These are phyloP conservation scores for Mucor lusitanicus DNA, from an alignment of 371 early-diverging fungal species.

Conservation along the genomic window DNA sequence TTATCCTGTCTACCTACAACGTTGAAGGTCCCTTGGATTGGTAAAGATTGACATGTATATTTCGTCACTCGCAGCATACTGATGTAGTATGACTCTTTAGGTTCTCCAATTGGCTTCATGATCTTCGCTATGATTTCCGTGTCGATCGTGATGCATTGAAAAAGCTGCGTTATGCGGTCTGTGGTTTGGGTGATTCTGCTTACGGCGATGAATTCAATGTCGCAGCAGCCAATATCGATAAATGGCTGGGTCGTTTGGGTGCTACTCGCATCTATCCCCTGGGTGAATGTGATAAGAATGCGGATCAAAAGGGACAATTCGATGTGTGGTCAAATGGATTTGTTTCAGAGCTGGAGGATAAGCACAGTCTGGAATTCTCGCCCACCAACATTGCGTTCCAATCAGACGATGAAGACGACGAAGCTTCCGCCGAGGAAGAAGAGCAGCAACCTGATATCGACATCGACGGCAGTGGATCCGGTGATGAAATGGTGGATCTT, in stretches of 20 bases:
- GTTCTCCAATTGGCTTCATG: slow-evolving; percentile 72
- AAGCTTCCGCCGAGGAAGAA: slow-evolving; percentile 29
- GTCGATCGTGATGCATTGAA: slow-evolving; percentile 62
- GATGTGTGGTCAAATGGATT: slow-evolving; percentile 57
- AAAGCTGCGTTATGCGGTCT: slow-evolving; percentile 69
- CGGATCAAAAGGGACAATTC: slow-evolving; percentile 60
- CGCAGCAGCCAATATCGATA: slow-evolving; percentile 64
- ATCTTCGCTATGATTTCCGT: slow-evolving; percentile 69
- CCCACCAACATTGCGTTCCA: slow-evolving; percentile 56
- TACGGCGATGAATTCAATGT: slow-evolving; percentile 70
- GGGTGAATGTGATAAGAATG: slow-evolving; percentile 71
- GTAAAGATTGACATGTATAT: slow-evolving; percentile 23
- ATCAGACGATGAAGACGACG: slow-evolving; percentile 58
- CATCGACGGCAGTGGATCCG: slow-evolving; percentile 31
- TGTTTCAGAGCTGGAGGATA: slow-evolving; percentile 49
- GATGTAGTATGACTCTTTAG: slow-evolving; percentile 3
- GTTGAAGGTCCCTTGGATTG: slow-evolving; percentile 77
- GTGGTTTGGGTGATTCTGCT: slow-evolving; percentile 77
- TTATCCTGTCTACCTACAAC: slow-evolving; percentile 72
- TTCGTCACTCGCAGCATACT: not conserved
- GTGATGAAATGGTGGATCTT: slow-evolving; percentile 72
- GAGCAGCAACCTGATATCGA: slow-evolving; percentile 24
- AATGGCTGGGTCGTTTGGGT: slow-evolving; percentile 68
- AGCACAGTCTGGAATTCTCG: slow-evolving; percentile 38
- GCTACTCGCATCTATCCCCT: slow-evolving; percentile 68